Conservation (phyloP, 768 basidiomycete genomes). For the Sarcomyxa edulis region DNA sequence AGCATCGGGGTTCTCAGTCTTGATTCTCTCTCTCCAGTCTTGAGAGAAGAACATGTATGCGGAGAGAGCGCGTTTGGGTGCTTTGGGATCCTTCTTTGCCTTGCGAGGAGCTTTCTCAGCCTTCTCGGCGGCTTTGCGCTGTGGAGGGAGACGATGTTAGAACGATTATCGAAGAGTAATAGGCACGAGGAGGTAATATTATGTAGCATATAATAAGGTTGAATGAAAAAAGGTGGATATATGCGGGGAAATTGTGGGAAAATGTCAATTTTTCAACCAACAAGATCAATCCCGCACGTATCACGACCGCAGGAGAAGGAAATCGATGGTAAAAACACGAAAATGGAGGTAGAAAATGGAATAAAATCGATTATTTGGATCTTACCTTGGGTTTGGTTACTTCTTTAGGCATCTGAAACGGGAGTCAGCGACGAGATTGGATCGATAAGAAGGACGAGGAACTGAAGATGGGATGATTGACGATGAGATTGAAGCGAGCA, state of each 20-base stretch:
- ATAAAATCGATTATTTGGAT: constrained; percentile 10
- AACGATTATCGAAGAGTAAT: constrained; percentile 3
- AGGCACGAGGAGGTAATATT: constrained; percentile 8
- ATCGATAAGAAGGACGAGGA: background rate
- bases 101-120: constrained; percentile 55
- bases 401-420: constrained; percentile 75
- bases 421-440: background rate
- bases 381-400: constrained; percentile 64
- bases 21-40: constrained; percentile 94
- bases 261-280: background rate
- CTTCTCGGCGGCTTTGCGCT: constrained; percentile 79
- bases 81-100: constrained; percentile 74
- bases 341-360: background rate
- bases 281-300: background rate
- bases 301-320: background rate
- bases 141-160: constrained; percentile 9
- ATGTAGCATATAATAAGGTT: no score
- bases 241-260: background rate
- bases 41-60: constrained; percentile 99
- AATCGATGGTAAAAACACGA: background rate
- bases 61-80: constrained; percentile 89
- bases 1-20: constrained; percentile 92
- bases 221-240: constrained; percentile 4
- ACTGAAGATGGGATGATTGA: no score
- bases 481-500: background rate